Evolutionary conservation across 306 rosid species (phyloP), one percentile per base, ranked within the genome.

Genomic region (Prunus dulcis): DNA sequence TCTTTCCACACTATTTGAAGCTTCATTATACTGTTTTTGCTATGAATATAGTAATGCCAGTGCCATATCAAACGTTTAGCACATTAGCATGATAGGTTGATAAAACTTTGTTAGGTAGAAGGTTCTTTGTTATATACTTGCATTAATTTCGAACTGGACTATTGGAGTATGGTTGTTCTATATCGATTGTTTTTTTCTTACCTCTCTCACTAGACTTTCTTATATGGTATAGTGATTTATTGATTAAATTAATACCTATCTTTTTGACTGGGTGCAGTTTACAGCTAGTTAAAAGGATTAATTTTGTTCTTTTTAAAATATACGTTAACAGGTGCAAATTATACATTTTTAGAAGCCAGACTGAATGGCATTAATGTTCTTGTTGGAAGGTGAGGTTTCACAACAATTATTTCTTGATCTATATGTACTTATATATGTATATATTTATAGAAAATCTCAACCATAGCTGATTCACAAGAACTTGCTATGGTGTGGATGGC

Each of bases 281-380:
- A 18, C 43, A 64, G 9, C 45, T 53, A 56, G 14, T 41, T 60
- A 28, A 14, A 49, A 32, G 56, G 13, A 22, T 70, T 61, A 82
- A 64, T 71, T 63, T 74, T 65, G 72, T 47, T 9, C 80, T 55
- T 56, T 61, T 58, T 83, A 74, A 73, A 73, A 87, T 76, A 55
- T 70, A n/a, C 23, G 28, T 72, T 66, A 65, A 62, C 85, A 86
- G 97, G 85, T 73, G 70, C 72, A 68, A 84, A 83, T 78, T 68
- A 75, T 76, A 79, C 94, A 27, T 75, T 82, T 60, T 75, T 75
- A 27, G 98, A 92, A 80, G 86, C 90, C 79, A 90, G 90, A 79
- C 89, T 91, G 69, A 87, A 80, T 72, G 96, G 97, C 80, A 89
- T 94, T 78, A 79, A 85, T 80, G 89, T 94, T 84, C 77, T 89